phyloP scores from a whole-genome alignment of 495 filamentous ascomycete species.

The Penicillium herquei region DNA sequence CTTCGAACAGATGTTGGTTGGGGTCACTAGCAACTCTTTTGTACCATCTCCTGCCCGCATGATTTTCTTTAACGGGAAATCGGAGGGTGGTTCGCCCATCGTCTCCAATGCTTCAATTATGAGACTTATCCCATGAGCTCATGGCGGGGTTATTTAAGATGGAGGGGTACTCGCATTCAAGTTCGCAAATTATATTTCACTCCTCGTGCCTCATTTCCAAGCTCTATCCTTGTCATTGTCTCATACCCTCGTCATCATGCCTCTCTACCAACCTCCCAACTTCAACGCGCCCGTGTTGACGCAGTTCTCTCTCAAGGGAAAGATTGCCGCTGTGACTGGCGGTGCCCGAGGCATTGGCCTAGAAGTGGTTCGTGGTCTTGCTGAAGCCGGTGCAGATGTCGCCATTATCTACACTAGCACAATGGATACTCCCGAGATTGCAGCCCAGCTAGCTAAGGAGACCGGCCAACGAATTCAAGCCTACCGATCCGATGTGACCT shows the following conservation, averaged over 20 bases:
- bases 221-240: background rate
- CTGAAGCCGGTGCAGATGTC: conserved; percentile 72
- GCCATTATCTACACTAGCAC: conserved; percentile 77
- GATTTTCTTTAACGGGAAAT: no score
- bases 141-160: no score
- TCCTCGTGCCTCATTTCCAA: background rate
- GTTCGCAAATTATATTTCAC: background rate
- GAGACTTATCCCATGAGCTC: no score
- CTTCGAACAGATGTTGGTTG: no score
- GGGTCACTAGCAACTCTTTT: no score
- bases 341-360: conserved; percentile 73
- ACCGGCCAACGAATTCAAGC: conserved; percentile 61
- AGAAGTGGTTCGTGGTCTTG: conserved; percentile 61
- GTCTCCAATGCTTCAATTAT: no score
- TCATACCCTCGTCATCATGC: conserved; percentile 1
- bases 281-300: conserved; percentile 32
- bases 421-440: conserved; percentile 60
- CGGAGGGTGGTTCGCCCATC: no score
- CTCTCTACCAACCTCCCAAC: conserved; percentile 12
- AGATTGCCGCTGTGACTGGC: conserved; percentile 35
- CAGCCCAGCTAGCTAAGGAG: conserved; percentile 60
- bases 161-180: no score
- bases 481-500: conserved; percentile 65
- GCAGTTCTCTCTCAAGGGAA: conserved; percentile 14
- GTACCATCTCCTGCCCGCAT: no score